Evolutionary conservation across 305 asterid species (phyloP).

Genomic region (Fraxinus sp.): DNA sequence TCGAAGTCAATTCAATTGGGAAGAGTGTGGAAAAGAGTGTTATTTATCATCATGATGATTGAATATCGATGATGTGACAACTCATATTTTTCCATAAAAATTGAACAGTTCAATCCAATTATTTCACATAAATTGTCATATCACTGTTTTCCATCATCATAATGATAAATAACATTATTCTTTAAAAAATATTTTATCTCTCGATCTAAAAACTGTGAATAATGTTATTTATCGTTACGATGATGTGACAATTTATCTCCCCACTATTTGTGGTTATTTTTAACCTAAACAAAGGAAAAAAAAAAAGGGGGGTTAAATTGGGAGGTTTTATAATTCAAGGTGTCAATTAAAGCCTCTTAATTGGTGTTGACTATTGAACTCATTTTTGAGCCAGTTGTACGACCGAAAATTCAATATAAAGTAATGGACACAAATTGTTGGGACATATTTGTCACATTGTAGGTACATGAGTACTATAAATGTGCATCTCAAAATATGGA

Average conservation of each 20-base stretch:
- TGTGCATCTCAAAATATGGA: background rate
- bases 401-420: background rate
- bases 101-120: too few species aligned
- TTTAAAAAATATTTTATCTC: too few species aligned
- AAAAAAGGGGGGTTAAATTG: background rate
- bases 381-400: background rate
- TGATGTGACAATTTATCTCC: background rate
- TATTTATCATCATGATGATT: too few species aligned
- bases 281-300: background rate
- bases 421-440: background rate
- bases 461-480: background rate
- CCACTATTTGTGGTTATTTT: background rate
- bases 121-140: too few species aligned
- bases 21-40: background rate
- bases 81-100: too few species aligned
- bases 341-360: background rate
- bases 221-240: too few species aligned
- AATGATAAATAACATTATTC: too few species aligned
- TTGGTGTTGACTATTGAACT: slow-evolving; percentile 1
- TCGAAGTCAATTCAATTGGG: background rate
- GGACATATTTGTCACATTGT: background rate
- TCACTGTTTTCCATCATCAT: too few species aligned
- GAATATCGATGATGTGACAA: too few species aligned
- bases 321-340: background rate
- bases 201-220: too few species aligned